Base-by-base conservation (phyloP, 306 rosid species). In the Trifolium fragiferum region DNA sequence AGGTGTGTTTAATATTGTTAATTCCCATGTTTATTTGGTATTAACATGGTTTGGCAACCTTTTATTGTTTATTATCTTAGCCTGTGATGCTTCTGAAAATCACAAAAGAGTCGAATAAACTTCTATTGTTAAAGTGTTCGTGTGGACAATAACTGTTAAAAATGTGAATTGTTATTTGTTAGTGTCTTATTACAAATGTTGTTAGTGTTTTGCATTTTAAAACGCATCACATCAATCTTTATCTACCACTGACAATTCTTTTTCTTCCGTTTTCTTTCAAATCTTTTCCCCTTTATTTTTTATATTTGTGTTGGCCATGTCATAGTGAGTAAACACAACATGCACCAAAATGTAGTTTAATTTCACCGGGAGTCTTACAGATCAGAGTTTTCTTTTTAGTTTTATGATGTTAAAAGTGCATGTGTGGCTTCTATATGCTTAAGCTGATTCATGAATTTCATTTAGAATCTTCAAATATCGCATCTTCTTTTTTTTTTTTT, bases 1-100 rank as follows among this genome's bases (percentile, higher is more conserved):
- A 91, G 95, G 98, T 91, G n/a, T 10, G 61, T 38, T 15, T 23
- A 40, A 11, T 16, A n/a, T 77, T 40, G 65, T 60, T 75, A 58
- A 50, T 78, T 71, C 57, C 46, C 44, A 15, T 19, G 64, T 68
- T 32, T 63, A 2, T 46, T 54, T 62, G 37, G 57, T 47, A 66
- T 35, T 41, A 58, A 44, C 77, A 18, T 76, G 38, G 47, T 64
- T 47, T 8, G 64, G 18, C 44, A 4, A n/a, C 64, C 37, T 12
- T 13, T 68, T 2, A 3, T 16, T 14, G 12, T 67, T 68, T 41
- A 53, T 19, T 32, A 41, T 73, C 61, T 40, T 59, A 82, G 74
- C 70, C 30, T 62, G 51, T 21, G 53, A 23, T 16, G 44, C 68
- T 72, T 49, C 63, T 68, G 53, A 72, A 71, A 25, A 70, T 64